Conservation (phyloP, 805 yeast genomes). For the Yarrowia sp. region DNA sequence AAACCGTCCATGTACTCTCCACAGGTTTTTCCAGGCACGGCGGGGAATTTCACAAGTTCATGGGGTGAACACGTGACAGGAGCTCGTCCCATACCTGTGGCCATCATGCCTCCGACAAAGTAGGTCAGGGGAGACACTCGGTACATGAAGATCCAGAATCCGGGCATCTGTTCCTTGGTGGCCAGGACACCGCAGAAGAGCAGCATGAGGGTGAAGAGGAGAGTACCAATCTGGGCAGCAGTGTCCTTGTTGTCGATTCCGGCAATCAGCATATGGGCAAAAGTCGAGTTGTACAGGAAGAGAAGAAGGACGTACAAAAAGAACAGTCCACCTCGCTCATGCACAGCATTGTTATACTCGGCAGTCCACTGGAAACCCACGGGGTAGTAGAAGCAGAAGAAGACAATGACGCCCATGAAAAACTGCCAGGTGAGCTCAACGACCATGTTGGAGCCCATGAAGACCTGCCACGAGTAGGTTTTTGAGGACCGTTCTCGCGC, state of each 20-base stretch:
- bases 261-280: slow-evolving; percentile 56
- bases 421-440: slow-evolving; percentile 74
- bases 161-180: slow-evolving; percentile 63
- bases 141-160: slow-evolving; percentile 85
- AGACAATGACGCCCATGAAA: slow-evolving; percentile 65
- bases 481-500: slow-evolving; percentile 76
- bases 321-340: slow-evolving; percentile 53
- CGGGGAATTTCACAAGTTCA: slow-evolving; percentile 59
- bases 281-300: slow-evolving; percentile 55
- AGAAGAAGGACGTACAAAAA: slow-evolving; percentile 54
- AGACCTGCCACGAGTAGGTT: slow-evolving; percentile 71
- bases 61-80: slow-evolving; percentile 56
- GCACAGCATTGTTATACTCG: slow-evolving; percentile 53
- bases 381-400: slow-evolving; percentile 71
- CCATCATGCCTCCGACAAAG: slow-evolving; percentile 63
- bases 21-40: slow-evolving; percentile 68
- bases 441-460: slow-evolving; percentile 67
- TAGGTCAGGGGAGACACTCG: slow-evolving; percentile 72
- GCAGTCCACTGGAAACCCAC: slow-evolving; percentile 71
- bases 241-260: slow-evolving; percentile 52
- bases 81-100: slow-evolving; percentile 56
- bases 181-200: slow-evolving; percentile 73
- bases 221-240: slow-evolving; percentile 63
- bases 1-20: slow-evolving; percentile 57
- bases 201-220: slow-evolving; percentile 61